A percentile compares a stretch with the other conserved stretches of the same genome.
These are phyloP conservation scores for Acer yangbiense DNA, from an alignment of 345 rosid species.

Conservation along the genomic window DNA sequence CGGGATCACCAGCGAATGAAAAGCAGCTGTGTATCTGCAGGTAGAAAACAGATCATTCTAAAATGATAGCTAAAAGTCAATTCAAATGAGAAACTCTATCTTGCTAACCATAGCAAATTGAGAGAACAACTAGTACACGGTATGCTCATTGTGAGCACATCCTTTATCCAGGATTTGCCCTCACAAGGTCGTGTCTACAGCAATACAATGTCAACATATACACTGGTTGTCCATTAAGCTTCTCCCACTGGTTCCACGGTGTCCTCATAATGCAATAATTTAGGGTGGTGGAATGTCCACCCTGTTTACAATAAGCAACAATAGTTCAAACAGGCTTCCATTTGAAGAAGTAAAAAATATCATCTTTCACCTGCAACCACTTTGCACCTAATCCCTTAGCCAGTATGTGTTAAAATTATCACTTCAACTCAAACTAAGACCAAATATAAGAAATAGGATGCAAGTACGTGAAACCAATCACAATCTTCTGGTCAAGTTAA, in stretches of 20 bases:
- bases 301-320: background rate
- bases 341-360: background rate
- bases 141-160: background rate
- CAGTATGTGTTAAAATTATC: no score
- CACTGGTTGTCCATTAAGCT: background rate
- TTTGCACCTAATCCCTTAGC: background rate
- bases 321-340: background rate
- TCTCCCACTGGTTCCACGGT: background rate
- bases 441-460: no score
- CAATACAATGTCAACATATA: background rate
- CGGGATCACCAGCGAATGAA: constrained; percentile 46
- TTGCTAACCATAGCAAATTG: background rate
- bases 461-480: no score
- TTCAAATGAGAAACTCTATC: background rate
- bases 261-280: no score
- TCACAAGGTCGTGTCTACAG: background rate
- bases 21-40: constrained; percentile 65
- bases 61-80: background rate
- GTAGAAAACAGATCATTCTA: background rate
- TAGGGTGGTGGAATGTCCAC: background rate
- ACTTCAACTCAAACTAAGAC: no score
- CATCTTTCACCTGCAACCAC: background rate
- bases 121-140: background rate
- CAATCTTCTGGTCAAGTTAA: no score
- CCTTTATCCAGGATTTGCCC: background rate